Evolutionary conservation across 2,329 filamentous ascomycete species (phyloP), one percentile per base, ranked within the genome.

Genomic region (Tolypocladium inflatum): DNA sequence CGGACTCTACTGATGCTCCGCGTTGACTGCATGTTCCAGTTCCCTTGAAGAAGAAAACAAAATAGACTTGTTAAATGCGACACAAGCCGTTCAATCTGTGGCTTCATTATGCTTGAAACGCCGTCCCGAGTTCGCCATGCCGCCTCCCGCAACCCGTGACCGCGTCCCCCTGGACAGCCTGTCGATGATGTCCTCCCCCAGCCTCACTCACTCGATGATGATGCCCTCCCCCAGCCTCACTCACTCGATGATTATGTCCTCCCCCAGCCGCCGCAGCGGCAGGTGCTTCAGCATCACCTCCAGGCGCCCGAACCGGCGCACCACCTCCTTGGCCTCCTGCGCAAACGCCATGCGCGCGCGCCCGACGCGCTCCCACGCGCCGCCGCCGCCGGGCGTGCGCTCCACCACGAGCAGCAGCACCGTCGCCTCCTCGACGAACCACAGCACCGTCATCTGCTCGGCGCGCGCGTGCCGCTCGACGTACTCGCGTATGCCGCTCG

Each of bases 361-460:
- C 13, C 70, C 70, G 3, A 71, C 68, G 2, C 70, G 66, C 57
- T 72, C 69, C 70, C 70, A 73, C n/a, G n/a, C n/a, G n/a, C n/a
- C n/a, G 4, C 63, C 60, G 0, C 64, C 58, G 1, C 64, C 54
- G 0, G 62, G 58, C 0, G 64, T 64, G 51, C 65, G 63, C 60
- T 72, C 68, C 8, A 72, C 62, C 2, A 73, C 70, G 35, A 73
- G 61, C 5, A 73, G 60, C 69, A 73, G 66, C 21, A 72, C 65
- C 13, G 65, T 59, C 5, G 67, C 65, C 51, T 73, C 70, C 38
- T 72, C 70, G 21, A 71, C 65, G 53, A 72, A 72, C 70, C 70
- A 73, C 35, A 73, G 57, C 10, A 72, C 63, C 21, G 69, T 71
- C 68, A 73, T 72, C 56, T 71, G 69, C 61, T 73, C 68, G 8